Evolutionary conservation across 768 basidiomycete genomes (phyloP).

Genomic region (Pleurotus djamor): DNA sequence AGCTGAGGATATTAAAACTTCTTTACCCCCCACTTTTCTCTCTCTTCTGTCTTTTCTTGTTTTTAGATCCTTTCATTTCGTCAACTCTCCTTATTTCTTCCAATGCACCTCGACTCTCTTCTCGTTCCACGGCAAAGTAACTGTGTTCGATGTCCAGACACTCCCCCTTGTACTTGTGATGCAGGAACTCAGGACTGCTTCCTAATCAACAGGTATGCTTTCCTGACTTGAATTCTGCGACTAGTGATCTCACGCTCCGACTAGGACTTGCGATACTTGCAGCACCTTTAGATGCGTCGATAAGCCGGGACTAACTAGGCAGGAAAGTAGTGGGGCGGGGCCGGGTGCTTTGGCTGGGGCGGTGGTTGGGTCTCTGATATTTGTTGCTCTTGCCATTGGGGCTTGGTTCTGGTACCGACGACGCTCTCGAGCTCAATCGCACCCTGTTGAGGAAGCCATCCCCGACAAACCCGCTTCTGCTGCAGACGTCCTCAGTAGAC

Average conservation of each 20-base stretch:
- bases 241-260: slow-evolving; percentile 8
- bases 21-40: slow-evolving; percentile 18
- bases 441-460: slow-evolving; percentile 34
- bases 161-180: slow-evolving; percentile 54
- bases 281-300: slow-evolving; percentile 49
- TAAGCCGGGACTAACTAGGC: slow-evolving; percentile 16
- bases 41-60: slow-evolving; percentile 15
- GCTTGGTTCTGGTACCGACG: slow-evolving; percentile 68
- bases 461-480: slow-evolving; percentile 72
- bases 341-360: slow-evolving; percentile 75
- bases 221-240: neutral
- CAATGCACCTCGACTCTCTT: slow-evolving; percentile 30
- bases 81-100: slow-evolving; percentile 12
- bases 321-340: slow-evolving; percentile 41
- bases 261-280: slow-evolving; percentile 62
- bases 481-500: slow-evolving; percentile 74
- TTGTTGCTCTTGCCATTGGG: slow-evolving; percentile 49
- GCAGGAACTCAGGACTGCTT: slow-evolving; percentile 52
- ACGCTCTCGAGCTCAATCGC: neutral
- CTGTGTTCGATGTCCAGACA: slow-evolving; percentile 49
- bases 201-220: slow-evolving; percentile 54
- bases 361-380: slow-evolving; percentile 60
- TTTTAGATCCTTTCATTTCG: slow-evolving; percentile 25
- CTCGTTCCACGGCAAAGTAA: slow-evolving; percentile 35
- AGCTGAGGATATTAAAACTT: slow-evolving; percentile 16